Base-by-base conservation (phyloP, 345 rosid species). In the Aegle marmelos region DNA sequence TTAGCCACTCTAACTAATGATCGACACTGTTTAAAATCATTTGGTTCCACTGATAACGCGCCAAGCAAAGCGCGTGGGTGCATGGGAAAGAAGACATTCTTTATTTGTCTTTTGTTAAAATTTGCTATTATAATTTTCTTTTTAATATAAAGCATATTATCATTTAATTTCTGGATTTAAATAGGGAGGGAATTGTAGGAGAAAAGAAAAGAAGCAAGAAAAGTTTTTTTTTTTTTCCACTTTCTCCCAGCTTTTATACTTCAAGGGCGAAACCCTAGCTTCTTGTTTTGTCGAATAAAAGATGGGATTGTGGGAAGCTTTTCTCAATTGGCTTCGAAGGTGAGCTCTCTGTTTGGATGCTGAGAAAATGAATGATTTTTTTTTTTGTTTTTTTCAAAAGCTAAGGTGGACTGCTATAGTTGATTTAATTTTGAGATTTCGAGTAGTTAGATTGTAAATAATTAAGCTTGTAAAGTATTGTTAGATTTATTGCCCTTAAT, bases 251-350 rank as follows among this genome's bases (percentile, higher is more conserved):
- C 25, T 11, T 70, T 8, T 70, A 4, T 28, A 17, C 24, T 70
- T 48, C 73, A 66, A 57, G 48, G 36, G 4, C 2, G 36, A 67
- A 82, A 65, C 72, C 82, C 80, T 50, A 68, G 59, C 31, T 71
- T 36, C 25, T 34, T 54, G 17, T 36, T 72, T 72, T 73, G 36
- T 57, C 30, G 22, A 37, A 16, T 69, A 53, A 27, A 45, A 68
- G 67, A 84, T 84, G 86, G 86, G 86, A 24, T 67, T 81, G 30
- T 84, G 86, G 86, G 86, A 84, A 80, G 82, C 82, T 67, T 78
- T 84, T 76, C 82, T 84, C 60, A 84, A 84, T 62, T 84, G 86
- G 86, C 84, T 81, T 21, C 80, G 86, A 53, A 84, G 86, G 86
- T 84, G 76, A 81, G 66, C 33, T 54, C 10, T 70, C 28, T 31